These are phyloP conservation scores for Zygosaccharomyces sapae DNA, from an alignment of 1,139 yeast genomes.

Conservation along the genomic window DNA sequence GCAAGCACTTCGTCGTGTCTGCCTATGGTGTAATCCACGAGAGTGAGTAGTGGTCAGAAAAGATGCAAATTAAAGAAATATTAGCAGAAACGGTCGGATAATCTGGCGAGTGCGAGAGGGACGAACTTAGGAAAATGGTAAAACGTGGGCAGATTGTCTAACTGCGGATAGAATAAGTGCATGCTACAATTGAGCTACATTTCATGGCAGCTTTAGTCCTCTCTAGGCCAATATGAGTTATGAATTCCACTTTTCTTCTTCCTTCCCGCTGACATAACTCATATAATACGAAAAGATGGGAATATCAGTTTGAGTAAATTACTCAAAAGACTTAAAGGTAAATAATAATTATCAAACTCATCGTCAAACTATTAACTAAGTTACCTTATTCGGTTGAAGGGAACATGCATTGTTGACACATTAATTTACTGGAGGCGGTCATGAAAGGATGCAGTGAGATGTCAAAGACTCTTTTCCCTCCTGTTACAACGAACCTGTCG, in stretches of 20 bases:
- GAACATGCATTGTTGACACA: not conserved
- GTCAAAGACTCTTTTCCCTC: not conserved
- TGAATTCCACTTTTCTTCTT: not conserved
- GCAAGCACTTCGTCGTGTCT: too few relatives aligned
- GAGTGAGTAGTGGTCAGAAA: too few relatives aligned
- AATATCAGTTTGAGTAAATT: not conserved
- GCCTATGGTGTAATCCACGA: too few relatives aligned
- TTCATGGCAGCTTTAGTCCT: too few relatives aligned
- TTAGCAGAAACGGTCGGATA: too few relatives aligned
- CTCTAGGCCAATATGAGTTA: not conserved
- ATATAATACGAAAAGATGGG: not conserved
- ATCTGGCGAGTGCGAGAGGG: too few relatives aligned
- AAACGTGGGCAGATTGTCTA: too few relatives aligned
- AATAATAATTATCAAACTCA: conserved; percentile 2
- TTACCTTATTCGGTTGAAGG: conserved; percentile 2
- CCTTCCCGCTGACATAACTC: not conserved
- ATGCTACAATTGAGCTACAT: too few relatives aligned
- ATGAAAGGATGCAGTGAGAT: not conserved
- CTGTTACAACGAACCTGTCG: too few relatives aligned
- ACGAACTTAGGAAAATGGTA: too few relatives aligned
- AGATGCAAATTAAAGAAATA: too few relatives aligned
- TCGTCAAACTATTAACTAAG: not conserved
- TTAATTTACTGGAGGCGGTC: conserved; percentile 4
- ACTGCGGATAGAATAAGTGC: too few relatives aligned
- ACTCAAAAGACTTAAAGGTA: conserved; percentile 1